Base-by-base conservation (phyloP, 441 rosid genomes). In the Manihot esculenta region DNA sequence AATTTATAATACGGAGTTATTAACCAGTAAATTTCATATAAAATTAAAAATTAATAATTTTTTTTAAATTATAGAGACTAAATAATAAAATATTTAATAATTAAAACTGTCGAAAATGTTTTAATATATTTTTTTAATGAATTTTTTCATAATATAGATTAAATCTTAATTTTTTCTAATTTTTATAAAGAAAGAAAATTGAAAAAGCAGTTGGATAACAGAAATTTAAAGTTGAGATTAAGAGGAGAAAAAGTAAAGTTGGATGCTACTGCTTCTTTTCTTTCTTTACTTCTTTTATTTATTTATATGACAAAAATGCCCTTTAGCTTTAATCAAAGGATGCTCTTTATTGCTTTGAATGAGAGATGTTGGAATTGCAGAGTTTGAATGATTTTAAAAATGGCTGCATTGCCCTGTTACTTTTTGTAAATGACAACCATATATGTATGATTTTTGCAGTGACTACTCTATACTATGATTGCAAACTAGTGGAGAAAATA, bases 311-410 rank as follows among this genome's bases (percentile, higher is more conserved):
- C 84, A 74, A 79, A 75, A 84, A 72, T 84, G 50, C 80, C 87
- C 89, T 84, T 81, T 61, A 70, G 60, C 94, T 86, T 88, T 88
- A 82, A 84, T 74, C 84, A 86, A 83, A 78, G 73, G 59, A 27
- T 5, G 27, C 12, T 69, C 83, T 82, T 80, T 83, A 75, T 81
- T 82, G 75, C 84, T 82, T 87, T 82, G 83, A 79, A 77, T 72
- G 77, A 72, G 79, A 76, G 79, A 78, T 71, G 84, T 69, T 74
- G 85, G 69, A 76, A 70, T 80, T 79, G 77, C 81, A 30, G n/a
- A 75, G 80, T 84, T 84, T 82, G 81, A 78, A 74, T 73, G 61
- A 64, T 77, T 74, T 70, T n/a, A n/a, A 74, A 82, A 76, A 75
- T 86, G 74, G 79, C 71, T 74, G 30, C 76, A 73, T 64, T 79